Percentiles rank a stretch among this genome's conserved stretches.
phyloP scores from a whole-genome alignment of 768 basidiomycete species.

The Phaeotremella skinneri region DNA sequence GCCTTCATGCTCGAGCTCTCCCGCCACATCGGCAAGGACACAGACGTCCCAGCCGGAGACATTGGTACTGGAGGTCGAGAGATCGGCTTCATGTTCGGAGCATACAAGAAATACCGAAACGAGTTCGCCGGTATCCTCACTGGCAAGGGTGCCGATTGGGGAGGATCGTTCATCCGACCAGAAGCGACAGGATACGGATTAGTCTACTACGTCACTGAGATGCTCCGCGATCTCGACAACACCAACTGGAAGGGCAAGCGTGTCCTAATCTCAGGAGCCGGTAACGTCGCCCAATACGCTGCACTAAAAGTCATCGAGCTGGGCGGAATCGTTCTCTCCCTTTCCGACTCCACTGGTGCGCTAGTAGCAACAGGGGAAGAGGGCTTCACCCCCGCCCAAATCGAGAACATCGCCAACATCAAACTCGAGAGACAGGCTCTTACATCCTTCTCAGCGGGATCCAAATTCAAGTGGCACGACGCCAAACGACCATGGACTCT shows the following conservation, averaged over 20 bases:
- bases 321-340: constrained; percentile 66
- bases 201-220: constrained; percentile 73
- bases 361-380: constrained; percentile 59
- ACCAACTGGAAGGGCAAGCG: constrained; percentile 57
- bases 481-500: constrained; percentile 69
- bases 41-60: constrained; percentile 66
- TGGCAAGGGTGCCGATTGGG: constrained; percentile 68
- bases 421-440: constrained; percentile 49
- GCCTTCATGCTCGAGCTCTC: constrained; percentile 74
- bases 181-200: constrained; percentile 64
- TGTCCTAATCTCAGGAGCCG: constrained; percentile 59
- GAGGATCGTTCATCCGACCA: constrained; percentile 70
- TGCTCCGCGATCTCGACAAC: constrained; percentile 62
- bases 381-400: constrained; percentile 62
- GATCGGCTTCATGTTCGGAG: constrained; percentile 73
- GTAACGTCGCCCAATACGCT: constrained; percentile 72
- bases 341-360: constrained; percentile 72
- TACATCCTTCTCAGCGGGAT: constrained; percentile 51
- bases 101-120: constrained; percentile 71
- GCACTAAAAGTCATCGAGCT: constrained; percentile 75
- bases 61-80: constrained; percentile 75
- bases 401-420: constrained; percentile 53
- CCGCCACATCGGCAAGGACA: constrained; percentile 69
- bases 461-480: constrained; percentile 53
- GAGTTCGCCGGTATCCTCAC: constrained; percentile 69